Evolutionary conservation across 768 basidiomycete species (phyloP).

Genomic region (Boletus rubroflammeus): DNA sequence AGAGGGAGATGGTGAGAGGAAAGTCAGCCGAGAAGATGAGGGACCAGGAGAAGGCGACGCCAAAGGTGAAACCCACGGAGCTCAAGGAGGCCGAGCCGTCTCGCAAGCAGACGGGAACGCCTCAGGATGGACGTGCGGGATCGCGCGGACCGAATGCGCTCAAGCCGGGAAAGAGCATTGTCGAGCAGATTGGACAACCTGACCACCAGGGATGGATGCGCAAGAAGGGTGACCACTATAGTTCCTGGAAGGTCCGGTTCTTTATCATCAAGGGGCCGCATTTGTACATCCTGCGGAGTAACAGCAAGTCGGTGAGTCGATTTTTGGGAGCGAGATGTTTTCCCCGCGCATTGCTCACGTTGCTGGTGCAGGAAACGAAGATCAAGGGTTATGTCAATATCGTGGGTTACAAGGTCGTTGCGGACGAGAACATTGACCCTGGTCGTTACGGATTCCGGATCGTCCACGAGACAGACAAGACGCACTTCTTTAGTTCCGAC

Average conservation of each 20-base stretch:
- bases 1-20: constrained; percentile 19
- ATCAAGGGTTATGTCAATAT: constrained; percentile 97
- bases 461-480: constrained; percentile 81
- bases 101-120: constrained; percentile 51
- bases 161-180: constrained; percentile 65
- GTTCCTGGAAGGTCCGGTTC: constrained; percentile 87
- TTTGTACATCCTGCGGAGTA: constrained; percentile 81
- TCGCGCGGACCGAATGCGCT: constrained; percentile 36
- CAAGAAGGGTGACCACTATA: constrained; percentile 93
- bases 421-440: constrained; percentile 88
- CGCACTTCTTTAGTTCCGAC: constrained; percentile 89
- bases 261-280: constrained; percentile 91
- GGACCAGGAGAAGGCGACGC: constrained; percentile 21
- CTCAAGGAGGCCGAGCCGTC: constrained; percentile 39
- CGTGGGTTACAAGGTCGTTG: constrained; percentile 85
- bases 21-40: constrained; percentile 20
- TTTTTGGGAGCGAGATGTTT: not conserved
- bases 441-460: constrained; percentile 95
- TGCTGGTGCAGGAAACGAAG: constrained; percentile 66
- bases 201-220: constrained; percentile 94
- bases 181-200: constrained; percentile 87
- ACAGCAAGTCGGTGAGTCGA: constrained; percentile 45
- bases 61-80: constrained; percentile 17
- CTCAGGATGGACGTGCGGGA: constrained; percentile 22
- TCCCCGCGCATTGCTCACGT: not conserved